A percentile compares a stretch with the other conserved stretches of the same genome.
Evolutionary conservation across 129 eudicot species (phyloP).

Genomic region (Ambrosia trifida): DNA sequence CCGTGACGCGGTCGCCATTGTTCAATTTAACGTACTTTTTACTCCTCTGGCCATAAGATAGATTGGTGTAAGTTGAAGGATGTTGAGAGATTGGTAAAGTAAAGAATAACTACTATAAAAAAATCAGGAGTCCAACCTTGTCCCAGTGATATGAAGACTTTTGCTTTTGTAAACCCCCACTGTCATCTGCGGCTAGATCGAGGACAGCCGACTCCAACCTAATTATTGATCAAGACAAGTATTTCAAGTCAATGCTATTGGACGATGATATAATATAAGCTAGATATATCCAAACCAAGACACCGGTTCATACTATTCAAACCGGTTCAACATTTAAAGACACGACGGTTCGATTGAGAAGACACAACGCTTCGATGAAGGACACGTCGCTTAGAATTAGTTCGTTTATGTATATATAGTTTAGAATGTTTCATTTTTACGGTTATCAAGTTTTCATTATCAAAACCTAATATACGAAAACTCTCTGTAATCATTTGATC

Average conservation of each 20-base stretch:
- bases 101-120: neutral
- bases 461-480: no score
- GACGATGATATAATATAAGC: no score
- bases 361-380: no score
- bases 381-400: no score
- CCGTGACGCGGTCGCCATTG: slow-evolving; percentile 90
- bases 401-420: no score
- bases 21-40: slow-evolving; percentile 89
- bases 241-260: slow-evolving; percentile 15
- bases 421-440: no score
- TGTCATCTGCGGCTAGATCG: slow-evolving; percentile 87
- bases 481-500: no score
- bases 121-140: slow-evolving; percentile 49
- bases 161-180: slow-evolving; percentile 70
- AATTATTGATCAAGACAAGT: slow-evolving; percentile 14
- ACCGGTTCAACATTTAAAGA: no score
- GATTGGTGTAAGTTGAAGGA: neutral
- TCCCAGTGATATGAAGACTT: slow-evolving; percentile 86
- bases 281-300: no score
- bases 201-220: slow-evolving; percentile 91
- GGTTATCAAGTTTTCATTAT: no score
- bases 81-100: neutral
- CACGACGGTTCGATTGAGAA: no score
- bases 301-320: no score
- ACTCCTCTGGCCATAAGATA: slow-evolving; percentile 68